Evolutionary conservation across 2,329 filamentous ascomycete species (phyloP).

Genomic region (Drechmeria coniospora): DNA sequence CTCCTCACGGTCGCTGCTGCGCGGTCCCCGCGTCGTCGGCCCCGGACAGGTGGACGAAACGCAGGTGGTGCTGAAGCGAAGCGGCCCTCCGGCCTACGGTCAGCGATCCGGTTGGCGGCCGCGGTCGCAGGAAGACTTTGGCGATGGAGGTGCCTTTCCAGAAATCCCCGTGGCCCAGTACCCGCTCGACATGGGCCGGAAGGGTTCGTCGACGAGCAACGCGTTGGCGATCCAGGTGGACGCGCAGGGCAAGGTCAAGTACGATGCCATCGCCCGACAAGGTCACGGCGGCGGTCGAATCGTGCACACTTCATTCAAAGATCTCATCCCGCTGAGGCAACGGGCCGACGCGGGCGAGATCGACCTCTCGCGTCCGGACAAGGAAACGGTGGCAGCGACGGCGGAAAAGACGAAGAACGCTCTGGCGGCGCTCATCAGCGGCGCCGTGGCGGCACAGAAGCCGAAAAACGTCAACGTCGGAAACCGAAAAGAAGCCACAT

Average conservation of each 20-base stretch:
- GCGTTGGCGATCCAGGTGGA: conserved; percentile 89
- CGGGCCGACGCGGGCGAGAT: conserved; percentile 87
- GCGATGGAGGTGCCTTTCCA: conserved; percentile 90
- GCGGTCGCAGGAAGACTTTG: conserved; percentile 77
- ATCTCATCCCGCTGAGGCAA: conserved; percentile 85
- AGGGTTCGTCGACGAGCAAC: conserved; percentile 58
- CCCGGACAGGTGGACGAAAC: conserved; percentile 68
- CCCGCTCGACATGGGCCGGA: conserved; percentile 85
- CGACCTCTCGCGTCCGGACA: conserved; percentile 66
- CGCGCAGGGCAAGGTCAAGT: conserved; percentile 83
- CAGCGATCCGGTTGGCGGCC: conserved; percentile 84
- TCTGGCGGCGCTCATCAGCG: conserved; percentile 64
- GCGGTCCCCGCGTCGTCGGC: conserved; percentile 69
- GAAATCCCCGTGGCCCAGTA: conserved; percentile 92
- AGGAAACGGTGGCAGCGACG: conserved; percentile 70
- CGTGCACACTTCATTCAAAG: conserved; percentile 91
- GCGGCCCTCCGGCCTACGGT: conserved; percentile 76
- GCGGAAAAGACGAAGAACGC: conserved; percentile 82
- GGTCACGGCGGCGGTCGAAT: conserved; percentile 74
- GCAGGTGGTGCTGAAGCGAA: conserved; percentile 70
- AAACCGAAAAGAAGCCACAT: conserved; percentile 73
- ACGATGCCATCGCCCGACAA: conserved; percentile 83
- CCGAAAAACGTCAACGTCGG: conserved; percentile 85
- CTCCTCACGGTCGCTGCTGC: conserved; percentile 53
- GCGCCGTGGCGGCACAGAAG: conserved; percentile 81